Evolutionary conservation across 768 basidiomycete genomes (phyloP).

Genomic region (Lyophyllum decastes): DNA sequence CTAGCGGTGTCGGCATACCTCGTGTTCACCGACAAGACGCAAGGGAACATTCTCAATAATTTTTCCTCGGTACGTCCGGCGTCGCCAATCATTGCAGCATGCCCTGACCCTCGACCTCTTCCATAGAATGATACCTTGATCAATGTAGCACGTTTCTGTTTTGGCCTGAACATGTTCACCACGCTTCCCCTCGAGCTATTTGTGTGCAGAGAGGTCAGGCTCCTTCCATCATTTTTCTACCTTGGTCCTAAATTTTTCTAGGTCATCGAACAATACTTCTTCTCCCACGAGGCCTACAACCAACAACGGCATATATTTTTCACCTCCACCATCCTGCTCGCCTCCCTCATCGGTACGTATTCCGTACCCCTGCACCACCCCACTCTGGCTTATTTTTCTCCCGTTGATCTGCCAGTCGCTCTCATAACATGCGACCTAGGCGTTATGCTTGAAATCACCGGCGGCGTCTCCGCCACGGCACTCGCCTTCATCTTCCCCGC

Average conservation of each 20-base stretch:
- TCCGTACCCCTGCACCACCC: not conserved
- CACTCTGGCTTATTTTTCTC: not conserved
- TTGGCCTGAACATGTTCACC: slow-evolving; percentile 97
- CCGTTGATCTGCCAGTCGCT: no score
- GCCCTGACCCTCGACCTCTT: not conserved
- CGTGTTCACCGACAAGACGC: slow-evolving; percentile 88
- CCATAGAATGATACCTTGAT: slow-evolving; percentile 79
- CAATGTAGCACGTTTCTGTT: slow-evolving; percentile 93
- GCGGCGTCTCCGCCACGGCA: slow-evolving; percentile 92
- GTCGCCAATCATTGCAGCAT: not conserved
- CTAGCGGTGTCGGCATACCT: slow-evolving; percentile 86
- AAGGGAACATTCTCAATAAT: slow-evolving; percentile 97
- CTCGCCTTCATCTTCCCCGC: slow-evolving; percentile 94
- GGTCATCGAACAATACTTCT: slow-evolving; percentile 97
- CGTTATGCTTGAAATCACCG: slow-evolving; percentile 97
- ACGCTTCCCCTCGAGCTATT: slow-evolving; percentile 95
- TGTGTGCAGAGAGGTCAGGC: slow-evolving; percentile 88
- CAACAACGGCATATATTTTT: slow-evolving; percentile 86
- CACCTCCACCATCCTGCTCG: slow-evolving; percentile 80
- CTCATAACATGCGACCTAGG: slow-evolving; percentile 95
- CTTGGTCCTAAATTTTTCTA: slow-evolving; percentile 25
- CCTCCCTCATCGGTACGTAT: slow-evolving; percentile 77
- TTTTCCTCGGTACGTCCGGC: slow-evolving; percentile 66
- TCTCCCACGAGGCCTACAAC: slow-evolving; percentile 83
- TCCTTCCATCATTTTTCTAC: no score